Evolutionary conservation across 2,329 filamentous ascomycete species (phyloP), one percentile per base, ranked within the genome.

Genomic region (Alternaria brassicicola): DNA sequence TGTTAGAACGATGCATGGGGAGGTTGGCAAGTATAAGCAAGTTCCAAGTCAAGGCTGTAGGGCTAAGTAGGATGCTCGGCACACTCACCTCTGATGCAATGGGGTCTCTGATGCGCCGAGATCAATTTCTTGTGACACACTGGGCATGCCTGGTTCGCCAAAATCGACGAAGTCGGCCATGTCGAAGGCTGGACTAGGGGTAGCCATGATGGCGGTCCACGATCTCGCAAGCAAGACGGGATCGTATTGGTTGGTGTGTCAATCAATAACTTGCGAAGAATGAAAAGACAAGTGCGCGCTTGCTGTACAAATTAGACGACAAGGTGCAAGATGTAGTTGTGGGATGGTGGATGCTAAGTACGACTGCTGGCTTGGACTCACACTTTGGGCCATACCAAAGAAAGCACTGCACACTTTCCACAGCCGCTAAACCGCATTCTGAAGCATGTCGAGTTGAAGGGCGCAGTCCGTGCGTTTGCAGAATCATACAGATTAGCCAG

Each of bases 101-200:
- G 49, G 21, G 19, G 53, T 51, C 21, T 35, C 47, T 28, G 42
- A 46, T 13, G 21, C 25, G 30, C 54, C 42, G 17, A 50, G 52
- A 36, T 41, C 30, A 19, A 54, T 36, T 28, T 66, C 55, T 52
- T 68, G 62, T 25, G 61, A 48, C 42, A 55, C 50, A 58, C 75
- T 68, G 36, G 73, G 63, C 57, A 74, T 68, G 31, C 73, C 66
- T n/a, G 76, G 73, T 59, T 77, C 72, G n/a, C 71, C 71, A 49
- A 78, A 78, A 63, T 78, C 76, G 64, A 78, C 78, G 61, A 73
- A 77, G 47, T 75, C 70, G 12, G 67, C 69, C 68, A 78, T 76
- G 52, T 76, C 70, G 33, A 75, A 67, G 23, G 62, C 47, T 19
- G 57, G 60, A 57, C 64, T 69, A 39, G 70, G 64, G 33, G 64